phyloP scores from a whole-genome alignment of 2,329 filamentous ascomycete genomes.

The Plectosphaerella plurivora region DNA sequence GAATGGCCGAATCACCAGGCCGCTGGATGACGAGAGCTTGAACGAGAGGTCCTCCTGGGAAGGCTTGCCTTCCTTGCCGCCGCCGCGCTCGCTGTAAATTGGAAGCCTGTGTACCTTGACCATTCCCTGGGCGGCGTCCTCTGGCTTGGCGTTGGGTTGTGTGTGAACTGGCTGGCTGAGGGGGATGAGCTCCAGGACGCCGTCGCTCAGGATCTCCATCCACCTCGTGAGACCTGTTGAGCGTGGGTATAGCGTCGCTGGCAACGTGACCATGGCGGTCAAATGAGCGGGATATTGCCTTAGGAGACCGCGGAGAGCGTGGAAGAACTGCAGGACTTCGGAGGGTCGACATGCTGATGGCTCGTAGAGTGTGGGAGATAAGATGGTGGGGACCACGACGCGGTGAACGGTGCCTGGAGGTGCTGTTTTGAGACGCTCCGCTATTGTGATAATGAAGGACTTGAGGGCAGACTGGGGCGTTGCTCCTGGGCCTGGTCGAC shows the following conservation, averaged over 20 bases:
- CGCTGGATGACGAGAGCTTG: conserved; percentile 72
- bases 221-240: conserved; percentile 72
- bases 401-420: conserved; percentile 66
- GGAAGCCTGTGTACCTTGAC: conserved; percentile 79
- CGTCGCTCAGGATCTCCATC: conserved; percentile 81
- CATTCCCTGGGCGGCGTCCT: conserved; percentile 81
- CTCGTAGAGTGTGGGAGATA: conserved; percentile 83
- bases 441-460: conserved; percentile 57
- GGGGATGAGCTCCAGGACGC: conserved; percentile 78
- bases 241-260: conserved; percentile 75
- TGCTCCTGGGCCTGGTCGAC: conserved; percentile 11
- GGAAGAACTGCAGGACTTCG: conserved; percentile 75
- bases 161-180: conserved; percentile 52
- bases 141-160: conserved; percentile 44
- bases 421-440: conserved; percentile 50
- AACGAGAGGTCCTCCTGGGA: conserved; percentile 87
- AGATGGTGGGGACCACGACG: conserved; percentile 75
- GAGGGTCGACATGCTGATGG: conserved; percentile 64
- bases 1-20: conserved; percentile 82
- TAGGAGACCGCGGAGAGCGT: conserved; percentile 70
- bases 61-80: conserved; percentile 63
- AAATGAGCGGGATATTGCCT: conserved; percentile 61
- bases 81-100: conserved; percentile 82
- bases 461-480: conserved; percentile 50
- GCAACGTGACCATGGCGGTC: conserved; percentile 71